Evolutionary conservation across 805 yeast species (phyloP).

Genomic region (Teunomyces panamensis): DNA sequence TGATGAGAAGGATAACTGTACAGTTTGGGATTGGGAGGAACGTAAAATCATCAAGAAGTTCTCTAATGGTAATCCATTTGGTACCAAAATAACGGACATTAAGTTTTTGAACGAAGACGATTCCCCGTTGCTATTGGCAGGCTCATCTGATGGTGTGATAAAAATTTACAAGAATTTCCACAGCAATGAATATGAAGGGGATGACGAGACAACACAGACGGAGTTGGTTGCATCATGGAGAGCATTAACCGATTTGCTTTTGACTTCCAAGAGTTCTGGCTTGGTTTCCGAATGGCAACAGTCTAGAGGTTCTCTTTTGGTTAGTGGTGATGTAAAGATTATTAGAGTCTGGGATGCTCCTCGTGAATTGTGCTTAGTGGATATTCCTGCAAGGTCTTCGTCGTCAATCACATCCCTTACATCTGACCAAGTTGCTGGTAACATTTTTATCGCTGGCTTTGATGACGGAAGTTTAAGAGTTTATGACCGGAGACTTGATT

Average conservation of each 20-base stretch:
- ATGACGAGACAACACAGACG: slow-evolving; percentile 22
- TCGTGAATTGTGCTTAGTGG: slow-evolving; percentile 78
- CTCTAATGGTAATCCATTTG: slow-evolving; percentile 80
- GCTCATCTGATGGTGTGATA: slow-evolving; percentile 93
- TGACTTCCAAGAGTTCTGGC: slow-evolving; percentile 81
- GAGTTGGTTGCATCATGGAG: slow-evolving; percentile 87
- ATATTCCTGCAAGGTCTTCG: slow-evolving; percentile 88
- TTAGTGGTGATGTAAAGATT: slow-evolving; percentile 91
- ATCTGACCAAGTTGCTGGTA: slow-evolving; percentile 94
- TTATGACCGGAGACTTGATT: slow-evolving; percentile 83
- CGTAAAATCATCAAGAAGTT: slow-evolving; percentile 61
- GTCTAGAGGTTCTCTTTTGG: slow-evolving; percentile 83
- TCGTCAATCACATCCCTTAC: slow-evolving; percentile 86
- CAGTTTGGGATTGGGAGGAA: slow-evolving; percentile 85
- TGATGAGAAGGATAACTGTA: slow-evolving; percentile 79
- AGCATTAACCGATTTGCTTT: slow-evolving; percentile 79
- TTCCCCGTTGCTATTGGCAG: slow-evolving; percentile 75
- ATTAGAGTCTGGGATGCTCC: slow-evolving; percentile 97
- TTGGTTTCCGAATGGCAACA: slow-evolving; percentile 96
- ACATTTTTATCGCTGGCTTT: slow-evolving; percentile 86
- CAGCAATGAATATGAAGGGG: slow-evolving; percentile 22
- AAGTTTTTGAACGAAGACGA: slow-evolving; percentile 92
- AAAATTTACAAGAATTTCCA: slow-evolving; percentile 79
- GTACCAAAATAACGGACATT: slow-evolving; percentile 84
- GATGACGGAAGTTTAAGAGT: slow-evolving; percentile 87